Conservation (phyloP, 805 yeast genomes). For the Vanderwaltozyma polyspora region DNA sequence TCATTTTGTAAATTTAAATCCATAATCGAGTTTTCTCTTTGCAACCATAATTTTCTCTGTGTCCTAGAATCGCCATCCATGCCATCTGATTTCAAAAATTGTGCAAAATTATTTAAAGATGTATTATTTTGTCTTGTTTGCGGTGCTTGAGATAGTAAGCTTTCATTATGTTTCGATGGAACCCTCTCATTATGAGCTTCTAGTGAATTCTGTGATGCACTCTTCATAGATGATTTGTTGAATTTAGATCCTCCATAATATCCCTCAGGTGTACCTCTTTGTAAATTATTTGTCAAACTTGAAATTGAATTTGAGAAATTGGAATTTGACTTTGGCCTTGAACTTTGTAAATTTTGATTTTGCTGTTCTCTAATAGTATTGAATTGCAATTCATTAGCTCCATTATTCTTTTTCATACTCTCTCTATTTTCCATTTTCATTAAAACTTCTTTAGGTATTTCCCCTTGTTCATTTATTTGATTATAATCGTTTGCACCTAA, state of each 20-base stretch:
- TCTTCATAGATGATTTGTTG: background rate
- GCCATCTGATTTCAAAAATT: constrained; percentile 30
- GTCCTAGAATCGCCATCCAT: constrained; percentile 53
- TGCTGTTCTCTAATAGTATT: too few species aligned
- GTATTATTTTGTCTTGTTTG: background rate
- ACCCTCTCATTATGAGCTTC: too few species aligned
- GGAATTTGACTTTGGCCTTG: background rate
- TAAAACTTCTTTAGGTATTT: background rate
- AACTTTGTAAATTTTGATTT: background rate
- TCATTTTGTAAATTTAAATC: constrained; percentile 34
- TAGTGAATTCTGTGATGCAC: background rate
- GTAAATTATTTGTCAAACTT: constrained; percentile 23
- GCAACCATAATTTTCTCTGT: constrained; percentile 77
- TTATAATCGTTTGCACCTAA: too few species aligned
- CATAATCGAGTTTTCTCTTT: constrained; percentile 59
- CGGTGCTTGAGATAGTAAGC: background rate
- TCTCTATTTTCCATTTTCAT: background rate
- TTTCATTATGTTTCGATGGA: background rate
- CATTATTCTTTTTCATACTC: too few species aligned
- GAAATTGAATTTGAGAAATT: constrained; percentile 24
- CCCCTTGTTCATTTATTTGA: background rate
- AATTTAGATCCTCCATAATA: constrained; percentile 1
- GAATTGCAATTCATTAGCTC: too few species aligned
- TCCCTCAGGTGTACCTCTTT: constrained; percentile 13
- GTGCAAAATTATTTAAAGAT: constrained; percentile 29